Evolutionary conservation across 2,329 filamentous ascomycete genomes (phyloP).

Genomic region (Pseudocercospora macadamiae): DNA sequence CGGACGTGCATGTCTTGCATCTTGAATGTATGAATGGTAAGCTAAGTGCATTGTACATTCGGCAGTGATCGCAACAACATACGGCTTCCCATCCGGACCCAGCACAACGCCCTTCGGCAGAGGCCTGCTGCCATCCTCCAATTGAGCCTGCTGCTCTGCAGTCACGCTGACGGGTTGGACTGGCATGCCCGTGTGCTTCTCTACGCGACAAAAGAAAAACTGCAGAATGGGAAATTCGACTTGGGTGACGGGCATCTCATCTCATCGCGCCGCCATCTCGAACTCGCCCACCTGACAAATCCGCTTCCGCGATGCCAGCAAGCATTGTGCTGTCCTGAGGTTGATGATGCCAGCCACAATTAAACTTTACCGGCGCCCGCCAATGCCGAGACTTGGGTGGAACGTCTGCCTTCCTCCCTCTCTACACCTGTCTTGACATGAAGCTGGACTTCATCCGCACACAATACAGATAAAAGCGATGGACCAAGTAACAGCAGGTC

Average conservation of each 20-base stretch:
- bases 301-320: conserved; percentile 10
- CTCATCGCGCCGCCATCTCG: conserved; percentile 10
- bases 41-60: neutral
- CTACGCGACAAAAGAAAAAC: conserved; percentile 43
- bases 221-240: conserved; percentile 43
- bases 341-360: conserved; percentile 5
- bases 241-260: conserved; percentile 40
- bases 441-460: conserved; percentile 7
- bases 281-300: conserved; percentile 28
- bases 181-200: conserved; percentile 42
- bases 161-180: conserved; percentile 39
- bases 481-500: conserved; percentile 30
- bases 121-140: conserved; percentile 48
- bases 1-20: conserved; percentile 71
- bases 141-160: conserved; percentile 32
- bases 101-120: conserved; percentile 73
- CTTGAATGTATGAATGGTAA: conserved; percentile 50
- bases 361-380: neutral
- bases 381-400: neutral
- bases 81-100: conserved; percentile 84
- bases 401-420: neutral
- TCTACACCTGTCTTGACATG: conserved; percentile 2
- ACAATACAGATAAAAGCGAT: conserved; percentile 17
- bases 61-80: conserved; percentile 43
- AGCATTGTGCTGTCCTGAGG: conserved; percentile 13